Conservation (phyloP, 805 yeast species). For the Schwanniomyces sp. region DNA sequence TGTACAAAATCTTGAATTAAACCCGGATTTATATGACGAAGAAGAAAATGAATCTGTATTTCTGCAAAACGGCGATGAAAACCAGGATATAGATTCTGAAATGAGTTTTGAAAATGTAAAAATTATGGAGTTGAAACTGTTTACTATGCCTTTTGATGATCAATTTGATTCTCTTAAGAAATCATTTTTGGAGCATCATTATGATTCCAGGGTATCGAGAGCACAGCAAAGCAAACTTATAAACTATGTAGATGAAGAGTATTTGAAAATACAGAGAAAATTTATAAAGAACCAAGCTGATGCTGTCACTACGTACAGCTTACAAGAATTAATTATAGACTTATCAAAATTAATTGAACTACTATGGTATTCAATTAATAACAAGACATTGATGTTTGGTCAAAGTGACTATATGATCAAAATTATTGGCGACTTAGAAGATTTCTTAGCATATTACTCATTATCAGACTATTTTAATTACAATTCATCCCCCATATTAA, state of each 20-base stretch:
- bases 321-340: conserved; percentile 26
- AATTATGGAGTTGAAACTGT: conserved; percentile 7
- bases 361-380: conserved; percentile 32
- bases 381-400: conserved; percentile 24
- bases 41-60: conserved; percentile 7
- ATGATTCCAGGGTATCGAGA: conserved; percentile 7
- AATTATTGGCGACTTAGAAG: conserved; percentile 39
- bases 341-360: conserved; percentile 24
- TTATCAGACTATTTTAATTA: conserved; percentile 9
- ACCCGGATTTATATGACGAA: conserved; percentile 38
- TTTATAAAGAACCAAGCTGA: conserved; percentile 39
- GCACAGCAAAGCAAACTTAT: conserved; percentile 37
- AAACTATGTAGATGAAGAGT: conserved; percentile 34
- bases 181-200: conserved; percentile 9
- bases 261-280: conserved; percentile 31
- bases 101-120: conserved; percentile 7
- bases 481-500: neutral
- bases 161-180: conserved; percentile 15
- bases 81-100: neutral
- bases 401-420: conserved; percentile 37
- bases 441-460: conserved; percentile 31
- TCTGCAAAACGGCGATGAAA: neutral
- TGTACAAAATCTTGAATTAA: conserved; percentile 33
- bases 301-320: conserved; percentile 17
- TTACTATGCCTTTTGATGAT: conserved; percentile 31